A percentile compares a stretch with the other conserved stretches of the same genome.
Evolutionary conservation across 495 filamentous ascomycete species (phyloP).

Genomic region (Talaromyces ruber): DNA sequence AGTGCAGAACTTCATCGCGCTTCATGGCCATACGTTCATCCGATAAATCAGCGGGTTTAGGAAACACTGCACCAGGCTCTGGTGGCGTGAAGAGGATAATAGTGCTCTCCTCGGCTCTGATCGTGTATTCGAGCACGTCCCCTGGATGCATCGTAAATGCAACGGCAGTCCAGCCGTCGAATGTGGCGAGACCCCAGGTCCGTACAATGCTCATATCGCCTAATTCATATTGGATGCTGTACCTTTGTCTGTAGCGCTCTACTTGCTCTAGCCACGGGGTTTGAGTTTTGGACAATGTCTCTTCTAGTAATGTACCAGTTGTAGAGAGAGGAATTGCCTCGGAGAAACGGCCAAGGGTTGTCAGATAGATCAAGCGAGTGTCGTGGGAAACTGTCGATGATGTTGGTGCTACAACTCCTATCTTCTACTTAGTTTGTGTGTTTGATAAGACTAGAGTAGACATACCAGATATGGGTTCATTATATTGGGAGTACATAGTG

Average conservation of each 20-base stretch:
- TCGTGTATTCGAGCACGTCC: conserved; percentile 44
- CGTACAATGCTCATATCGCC: conserved; percentile 31
- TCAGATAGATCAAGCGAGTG: neutral
- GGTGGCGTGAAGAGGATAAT: conserved; percentile 26
- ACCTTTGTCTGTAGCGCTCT: conserved; percentile 28
- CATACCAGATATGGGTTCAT: conserved; percentile 3
- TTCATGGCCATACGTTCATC: conserved; percentile 8
- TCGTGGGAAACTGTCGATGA: neutral
- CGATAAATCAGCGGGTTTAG: neutral
- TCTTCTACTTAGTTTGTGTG: neutral
- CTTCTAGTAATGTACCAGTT: neutral
- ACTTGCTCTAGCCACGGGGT: conserved; percentile 25
- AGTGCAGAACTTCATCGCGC: conserved; percentile 19
- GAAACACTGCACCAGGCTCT: conserved; percentile 2
- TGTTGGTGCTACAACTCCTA: neutral
- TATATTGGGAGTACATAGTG: neutral
- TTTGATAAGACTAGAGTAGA: neutral
- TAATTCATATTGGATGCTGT: conserved; percentile 36
- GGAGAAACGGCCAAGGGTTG: neutral
- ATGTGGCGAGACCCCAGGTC: conserved; percentile 43
- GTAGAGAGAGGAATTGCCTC: conserved; percentile 2
- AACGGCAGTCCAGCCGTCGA: conserved; percentile 27
- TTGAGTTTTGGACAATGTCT: neutral
- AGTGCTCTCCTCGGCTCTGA: conserved; percentile 25
- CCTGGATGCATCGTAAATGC: conserved; percentile 41